A percentile compares a stretch with the other conserved stretches of the same genome.
Evolutionary conservation across 1,284 basidiomycete genomes (phyloP).

Genomic region (Ustilago lituana): DNA sequence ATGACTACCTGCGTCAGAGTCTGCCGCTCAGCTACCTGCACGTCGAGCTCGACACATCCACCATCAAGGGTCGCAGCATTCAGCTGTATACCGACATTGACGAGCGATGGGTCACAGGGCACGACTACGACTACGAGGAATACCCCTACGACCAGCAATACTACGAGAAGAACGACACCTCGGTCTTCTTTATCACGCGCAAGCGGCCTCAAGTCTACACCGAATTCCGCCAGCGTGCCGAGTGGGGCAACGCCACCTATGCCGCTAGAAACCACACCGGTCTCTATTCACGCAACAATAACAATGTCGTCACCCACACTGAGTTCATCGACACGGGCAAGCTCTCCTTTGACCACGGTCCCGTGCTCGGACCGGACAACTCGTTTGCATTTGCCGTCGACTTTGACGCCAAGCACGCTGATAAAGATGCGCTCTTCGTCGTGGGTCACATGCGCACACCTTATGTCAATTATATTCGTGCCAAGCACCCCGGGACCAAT

Average conservation of each 20-base stretch:
- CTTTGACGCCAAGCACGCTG: slow-evolving; percentile 53
- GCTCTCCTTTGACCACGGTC: slow-evolving; percentile 54
- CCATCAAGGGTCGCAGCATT: slow-evolving; percentile 43
- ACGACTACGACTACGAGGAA: slow-evolving; percentile 62
- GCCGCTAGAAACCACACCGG: slow-evolving; percentile 56
- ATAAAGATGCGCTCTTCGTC: slow-evolving; percentile 56
- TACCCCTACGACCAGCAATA: slow-evolving; percentile 52
- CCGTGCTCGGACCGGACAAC: slow-evolving; percentile 59
- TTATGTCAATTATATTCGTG: slow-evolving; percentile 61
- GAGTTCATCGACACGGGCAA: slow-evolving; percentile 57
- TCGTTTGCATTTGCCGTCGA: slow-evolving; percentile 61
- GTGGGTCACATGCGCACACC: slow-evolving; percentile 60
- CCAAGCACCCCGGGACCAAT: slow-evolving; percentile 33
- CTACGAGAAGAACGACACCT: slow-evolving; percentile 46
- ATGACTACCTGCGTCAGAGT: slow-evolving; percentile 63
- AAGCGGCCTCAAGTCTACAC: slow-evolving; percentile 56
- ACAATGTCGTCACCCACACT: slow-evolving; percentile 59
- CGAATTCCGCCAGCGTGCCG: slow-evolving; percentile 64
- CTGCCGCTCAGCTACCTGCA: slow-evolving; percentile 64
- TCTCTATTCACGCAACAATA: slow-evolving; percentile 57
- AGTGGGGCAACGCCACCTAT: slow-evolving; percentile 63
- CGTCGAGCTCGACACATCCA: slow-evolving; percentile 50
- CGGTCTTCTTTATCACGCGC: slow-evolving; percentile 54
- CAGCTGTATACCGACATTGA: slow-evolving; percentile 61
- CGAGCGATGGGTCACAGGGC: slow-evolving; percentile 63